These are phyloP conservation scores for Synchytrium microbalum DNA, from an alignment of 371 early-diverging fungal species.

Conservation along the genomic window DNA sequence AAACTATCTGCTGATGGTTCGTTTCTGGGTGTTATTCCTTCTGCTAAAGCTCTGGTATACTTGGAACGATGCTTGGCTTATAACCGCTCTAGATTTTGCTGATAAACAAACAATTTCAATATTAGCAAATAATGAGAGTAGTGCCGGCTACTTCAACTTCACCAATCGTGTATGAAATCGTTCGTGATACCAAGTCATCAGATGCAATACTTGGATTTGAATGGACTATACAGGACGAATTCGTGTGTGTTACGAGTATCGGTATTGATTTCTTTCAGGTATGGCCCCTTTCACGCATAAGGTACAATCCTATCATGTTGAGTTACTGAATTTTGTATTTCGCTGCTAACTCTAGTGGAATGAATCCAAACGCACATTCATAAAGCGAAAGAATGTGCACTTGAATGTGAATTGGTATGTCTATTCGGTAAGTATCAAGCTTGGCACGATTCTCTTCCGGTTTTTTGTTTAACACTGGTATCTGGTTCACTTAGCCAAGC, in stretches of 20 bases:
- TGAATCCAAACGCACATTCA: slow-evolving; percentile 7
- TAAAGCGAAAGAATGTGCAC: slow-evolving; percentile 7
- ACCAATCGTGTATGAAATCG: slow-evolving; percentile 7
- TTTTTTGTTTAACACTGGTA: slow-evolving; percentile 2
- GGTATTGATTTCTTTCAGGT: slow-evolving; percentile 31
- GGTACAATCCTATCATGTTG: not conserved
- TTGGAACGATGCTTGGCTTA: not conserved
- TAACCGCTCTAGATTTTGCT: not conserved
- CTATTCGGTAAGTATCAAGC: slow-evolving; percentile 9
- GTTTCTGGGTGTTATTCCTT: slow-evolving; percentile 24
- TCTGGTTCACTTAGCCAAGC: not conserved
- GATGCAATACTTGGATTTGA: slow-evolving; percentile 37
- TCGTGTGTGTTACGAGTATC: slow-evolving; percentile 18
- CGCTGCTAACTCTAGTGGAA: not conserved
- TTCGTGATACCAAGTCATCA: slow-evolving; percentile 18
- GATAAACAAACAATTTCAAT: slow-evolving; percentile 2
- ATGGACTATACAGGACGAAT: slow-evolving; percentile 27
- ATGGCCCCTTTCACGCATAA: no score
- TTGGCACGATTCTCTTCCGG: not conserved
- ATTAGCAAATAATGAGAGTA: not conserved
- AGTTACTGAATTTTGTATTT: not conserved
- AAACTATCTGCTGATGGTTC: slow-evolving; percentile 19
- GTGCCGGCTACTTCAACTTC: slow-evolving; percentile 5
- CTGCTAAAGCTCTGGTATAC: slow-evolving; percentile 26
- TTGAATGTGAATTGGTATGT: slow-evolving; percentile 23